Base-by-base conservation (phyloP, 2,329 filamentous ascomycete species). In the Coniochaeta prunicola region DNA sequence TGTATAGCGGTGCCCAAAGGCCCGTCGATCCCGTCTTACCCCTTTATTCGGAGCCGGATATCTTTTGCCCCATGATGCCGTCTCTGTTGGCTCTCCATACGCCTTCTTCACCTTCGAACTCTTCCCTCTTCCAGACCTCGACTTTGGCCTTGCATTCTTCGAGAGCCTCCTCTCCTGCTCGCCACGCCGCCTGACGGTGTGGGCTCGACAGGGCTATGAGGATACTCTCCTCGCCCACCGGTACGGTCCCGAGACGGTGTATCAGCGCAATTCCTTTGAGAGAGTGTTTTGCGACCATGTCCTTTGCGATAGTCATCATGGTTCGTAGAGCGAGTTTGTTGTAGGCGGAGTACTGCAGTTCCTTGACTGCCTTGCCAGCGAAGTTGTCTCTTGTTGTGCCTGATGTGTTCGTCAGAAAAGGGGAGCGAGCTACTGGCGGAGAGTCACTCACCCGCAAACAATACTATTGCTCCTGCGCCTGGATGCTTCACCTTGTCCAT, bases 91-190 rank as follows among this genome's bases (percentile, higher is more conserved):
- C 91, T 74, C 91, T 87, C 92, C 92, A 97, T 50, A 94, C 82
- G 7, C 87, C 90, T 63, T 89, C 87, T 24, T 86, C 88, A 1
- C 83, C 88, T 53, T 82, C 85, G 77, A 97, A 97, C 71, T 91
- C 89, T 76, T 97, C 93, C 64, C 86, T 79, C 76, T 97, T 97
- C 93, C 93, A 97, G 45, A 99, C 87, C 77, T 99, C 94, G n/a
- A 91, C 91, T 64, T 81, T 85, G 58, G 83, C 84, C 77, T 97
- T 99, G 69, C 90, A 91, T 70, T 84, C 77, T 76, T 97, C 93
- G 60, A 97, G 76, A 34, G 92, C 89, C 74, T 96, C 91, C 76
- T 97, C 93, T 0, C 90, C 93, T 0, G 89, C 93, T 66, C 78
- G 76, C 93, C 93, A 99, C 5, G 91, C 92, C 15, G 89, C 90